These are phyloP conservation scores for Nicotiana undulata DNA, from an alignment of 257 asterid genomes.

Conservation along the genomic window DNA sequence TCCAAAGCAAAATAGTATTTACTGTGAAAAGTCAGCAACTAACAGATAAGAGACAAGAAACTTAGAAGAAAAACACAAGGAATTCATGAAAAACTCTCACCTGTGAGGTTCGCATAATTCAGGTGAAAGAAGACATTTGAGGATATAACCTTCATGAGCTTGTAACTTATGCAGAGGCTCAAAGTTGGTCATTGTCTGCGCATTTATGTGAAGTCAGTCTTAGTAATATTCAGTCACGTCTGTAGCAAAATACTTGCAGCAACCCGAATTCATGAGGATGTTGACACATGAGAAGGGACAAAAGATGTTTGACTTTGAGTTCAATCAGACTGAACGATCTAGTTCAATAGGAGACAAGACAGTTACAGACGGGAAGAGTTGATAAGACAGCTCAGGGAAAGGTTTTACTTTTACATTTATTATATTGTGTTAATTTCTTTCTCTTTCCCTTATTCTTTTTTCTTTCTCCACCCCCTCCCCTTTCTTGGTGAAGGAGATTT, in stretches of 20 bases:
- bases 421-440: neutral
- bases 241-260: neutral
- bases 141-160: slow-evolving; percentile 89
- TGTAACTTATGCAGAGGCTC: slow-evolving; percentile 97
- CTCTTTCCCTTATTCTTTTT: neutral
- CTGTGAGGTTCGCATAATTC: slow-evolving; percentile 88
- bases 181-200: slow-evolving; percentile 95
- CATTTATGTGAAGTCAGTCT: neutral
- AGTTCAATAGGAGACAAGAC: neutral
- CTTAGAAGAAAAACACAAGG: neutral
- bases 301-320: neutral
- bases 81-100: slow-evolving; percentile 23
- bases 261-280: slow-evolving; percentile 1
- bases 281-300: neutral
- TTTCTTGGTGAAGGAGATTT: neutral
- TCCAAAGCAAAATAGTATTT: neutral
- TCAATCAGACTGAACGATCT: neutral
- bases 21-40: neutral
- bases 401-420: neutral
- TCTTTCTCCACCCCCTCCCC: neutral
- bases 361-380: neutral
- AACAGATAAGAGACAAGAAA: neutral
- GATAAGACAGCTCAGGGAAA: neutral
- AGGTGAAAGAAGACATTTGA: slow-evolving; percentile 93
- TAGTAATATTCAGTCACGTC: neutral